A percentile compares a stretch with the other conserved stretches of the same genome.
Evolutionary conservation across 345 rosid genomes (phyloP).

Genomic region (Mangifera indica): DNA sequence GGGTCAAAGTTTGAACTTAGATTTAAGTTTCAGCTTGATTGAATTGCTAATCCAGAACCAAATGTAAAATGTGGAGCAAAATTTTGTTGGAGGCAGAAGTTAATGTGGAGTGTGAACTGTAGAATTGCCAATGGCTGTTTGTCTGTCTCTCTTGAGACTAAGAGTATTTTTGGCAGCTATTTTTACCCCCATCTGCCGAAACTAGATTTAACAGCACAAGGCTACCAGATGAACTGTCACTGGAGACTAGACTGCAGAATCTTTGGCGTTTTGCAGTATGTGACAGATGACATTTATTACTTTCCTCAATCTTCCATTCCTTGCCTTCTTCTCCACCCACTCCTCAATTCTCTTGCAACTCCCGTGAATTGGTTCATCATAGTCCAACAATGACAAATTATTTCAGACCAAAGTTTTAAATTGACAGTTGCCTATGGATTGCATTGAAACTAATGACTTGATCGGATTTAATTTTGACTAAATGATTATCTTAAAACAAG

Average conservation of each 20-base stretch:
- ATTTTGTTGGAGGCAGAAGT: too few relatives aligned
- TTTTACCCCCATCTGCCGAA: not conserved
- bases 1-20: too few relatives aligned
- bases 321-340: not conserved
- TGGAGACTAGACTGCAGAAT: not conserved
- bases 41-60: too few relatives aligned
- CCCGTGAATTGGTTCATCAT: not conserved
- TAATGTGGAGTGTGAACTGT: not conserved
- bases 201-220: not conserved
- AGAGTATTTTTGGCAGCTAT: not conserved
- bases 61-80: too few relatives aligned
- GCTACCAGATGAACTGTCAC: not conserved
- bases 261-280: not conserved
- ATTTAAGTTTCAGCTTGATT: too few relatives aligned
- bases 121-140: not conserved
- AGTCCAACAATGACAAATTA: too few relatives aligned
- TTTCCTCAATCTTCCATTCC: slow-evolving; percentile 2
- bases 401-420: too few relatives aligned
- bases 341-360: not conserved
- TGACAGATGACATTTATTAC: not conserved
- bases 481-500: too few relatives aligned
- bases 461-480: too few relatives aligned
- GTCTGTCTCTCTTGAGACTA: too few relatives aligned
- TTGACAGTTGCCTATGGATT: not conserved
- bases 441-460: not conserved